These are phyloP conservation scores for Nannizziopsis barbatae DNA, from an alignment of 2,329 filamentous ascomycete species.

Conservation along the genomic window DNA sequence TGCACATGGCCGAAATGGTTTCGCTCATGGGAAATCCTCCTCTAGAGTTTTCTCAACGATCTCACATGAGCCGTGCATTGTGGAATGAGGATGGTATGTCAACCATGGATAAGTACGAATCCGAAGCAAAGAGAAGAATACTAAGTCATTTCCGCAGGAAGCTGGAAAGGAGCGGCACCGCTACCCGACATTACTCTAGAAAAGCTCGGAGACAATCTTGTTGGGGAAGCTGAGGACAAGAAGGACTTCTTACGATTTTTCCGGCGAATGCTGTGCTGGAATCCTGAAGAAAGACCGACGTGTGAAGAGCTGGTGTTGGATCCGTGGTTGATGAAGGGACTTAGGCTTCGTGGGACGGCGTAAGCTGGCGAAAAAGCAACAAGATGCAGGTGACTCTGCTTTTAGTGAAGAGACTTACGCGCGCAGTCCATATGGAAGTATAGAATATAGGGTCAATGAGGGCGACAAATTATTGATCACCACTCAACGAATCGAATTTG, in stretches of 20 bases:
- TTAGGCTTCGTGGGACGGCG: no score
- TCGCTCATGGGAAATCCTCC: slow-evolving; percentile 15
- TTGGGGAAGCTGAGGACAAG: slow-evolving; percentile 3
- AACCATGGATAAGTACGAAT: background rate
- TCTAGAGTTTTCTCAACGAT: slow-evolving; percentile 14
- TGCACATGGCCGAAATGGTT: slow-evolving; percentile 20
- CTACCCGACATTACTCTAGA: slow-evolving; percentile 9
- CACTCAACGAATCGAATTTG: no score
- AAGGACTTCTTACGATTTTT: slow-evolving; percentile 13
- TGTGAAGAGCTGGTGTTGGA: slow-evolving; percentile 15
- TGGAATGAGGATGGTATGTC: slow-evolving; percentile 19
- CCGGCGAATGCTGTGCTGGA: slow-evolving; percentile 16
- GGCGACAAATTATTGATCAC: no score
- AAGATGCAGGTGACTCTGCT: no score
- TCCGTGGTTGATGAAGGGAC: slow-evolving; percentile 10
- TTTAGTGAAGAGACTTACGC: no score
- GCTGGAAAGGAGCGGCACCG: slow-evolving; percentile 2
- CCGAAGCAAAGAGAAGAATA: background rate
- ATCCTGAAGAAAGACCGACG: slow-evolving; percentile 17
- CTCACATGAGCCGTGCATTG: slow-evolving; percentile 16
- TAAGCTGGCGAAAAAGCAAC: no score
- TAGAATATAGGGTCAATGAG: no score
- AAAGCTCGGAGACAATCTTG: background rate
- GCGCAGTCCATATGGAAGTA: no score
- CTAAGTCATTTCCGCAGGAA: background rate